These are phyloP conservation scores for Fusarium pseudograminearum DNA, from an alignment of 2,329 filamentous ascomycete genomes.

Conservation along the genomic window DNA sequence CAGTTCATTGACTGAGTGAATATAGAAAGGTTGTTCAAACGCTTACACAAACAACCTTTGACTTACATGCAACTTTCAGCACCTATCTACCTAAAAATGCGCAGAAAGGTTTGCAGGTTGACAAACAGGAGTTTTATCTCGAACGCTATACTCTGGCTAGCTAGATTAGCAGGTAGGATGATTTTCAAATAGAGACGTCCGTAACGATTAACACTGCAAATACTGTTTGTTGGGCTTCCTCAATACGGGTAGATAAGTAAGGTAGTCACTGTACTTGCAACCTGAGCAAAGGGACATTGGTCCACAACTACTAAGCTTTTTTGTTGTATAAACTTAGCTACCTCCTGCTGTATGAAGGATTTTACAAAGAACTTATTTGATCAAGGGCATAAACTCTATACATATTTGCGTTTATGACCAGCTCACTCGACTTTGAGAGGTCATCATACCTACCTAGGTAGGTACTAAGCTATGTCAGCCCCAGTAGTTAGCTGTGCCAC, in stretches of 20 bases:
- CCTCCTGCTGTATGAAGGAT: too few relatives aligned
- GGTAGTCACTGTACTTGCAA: not conserved
- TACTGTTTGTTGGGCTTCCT: not conserved
- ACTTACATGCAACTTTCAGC: not conserved
- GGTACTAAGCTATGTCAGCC: not conserved
- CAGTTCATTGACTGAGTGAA: not conserved
- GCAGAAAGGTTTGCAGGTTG: not conserved
- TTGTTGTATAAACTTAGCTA: not conserved
- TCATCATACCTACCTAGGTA: not conserved
- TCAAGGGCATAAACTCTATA: not conserved
- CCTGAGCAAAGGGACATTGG: not conserved
- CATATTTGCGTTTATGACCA: not conserved
- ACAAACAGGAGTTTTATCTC: not conserved
- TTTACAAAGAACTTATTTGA: not conserved
- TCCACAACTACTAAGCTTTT: not conserved
- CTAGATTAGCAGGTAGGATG: too few relatives aligned
- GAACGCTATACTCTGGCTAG: not conserved
- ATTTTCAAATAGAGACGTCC: not conserved
- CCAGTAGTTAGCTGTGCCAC: slow-evolving; percentile 3
- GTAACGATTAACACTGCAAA: not conserved
- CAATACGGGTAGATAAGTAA: too few relatives aligned
- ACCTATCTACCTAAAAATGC: not conserved
- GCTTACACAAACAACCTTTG: not conserved
- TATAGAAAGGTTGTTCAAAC: not conserved
- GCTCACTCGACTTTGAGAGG: not conserved